Evolutionary conservation across 2,329 filamentous ascomycete species (phyloP), one percentile per base, ranked within the genome.

Genomic region (Daldinia sp.): DNA sequence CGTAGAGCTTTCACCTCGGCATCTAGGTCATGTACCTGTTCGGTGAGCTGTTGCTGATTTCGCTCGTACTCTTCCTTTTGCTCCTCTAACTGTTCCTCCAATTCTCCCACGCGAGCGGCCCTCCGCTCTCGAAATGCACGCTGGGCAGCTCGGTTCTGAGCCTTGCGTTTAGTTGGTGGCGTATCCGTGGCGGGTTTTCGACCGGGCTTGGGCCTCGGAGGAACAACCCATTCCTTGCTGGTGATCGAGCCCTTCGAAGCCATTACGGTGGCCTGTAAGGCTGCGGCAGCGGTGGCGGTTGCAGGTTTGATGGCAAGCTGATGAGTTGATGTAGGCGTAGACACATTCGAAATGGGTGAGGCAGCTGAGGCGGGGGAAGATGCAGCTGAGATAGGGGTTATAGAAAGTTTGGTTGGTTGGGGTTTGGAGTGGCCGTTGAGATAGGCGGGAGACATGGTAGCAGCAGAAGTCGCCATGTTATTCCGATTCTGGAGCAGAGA

Each of bases 121-220:
- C 95, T 89, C 65, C 95, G 87, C 81, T 97, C 94, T 37, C 95
- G 88, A 80, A 98, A 98, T 0, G 92, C 93, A 65, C 95, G 86
- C 82, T 98, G 95, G 2, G 95, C 95, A 53, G 93, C 92, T 67
- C 96, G 88, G 80, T 98, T 98, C 82, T 98, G 96, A 1, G 93
- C 92, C 84, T 98, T 97, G 72, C 96, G 89, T 83, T 97, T 97
- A 48, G 94, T 97, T 1, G 93, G 92, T 13, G 94, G 94, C 59
- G 94, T 97, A 78, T 98, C 94, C 39, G 93, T 97, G 53, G 93
- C 93, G 2, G 95, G 94, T 85, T 98, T 98, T 74, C 95, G 90
- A 55, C 95, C 95, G 23, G 96, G 95, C 84, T 94, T 95, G 53
- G 93, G 93, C 68, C 93, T 87, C 30, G 93, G 93, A 26, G 93